Evolutionary conservation across 371 early-diverging fungal species (phyloP).

Genomic region (Apophysomyces sp.): DNA sequence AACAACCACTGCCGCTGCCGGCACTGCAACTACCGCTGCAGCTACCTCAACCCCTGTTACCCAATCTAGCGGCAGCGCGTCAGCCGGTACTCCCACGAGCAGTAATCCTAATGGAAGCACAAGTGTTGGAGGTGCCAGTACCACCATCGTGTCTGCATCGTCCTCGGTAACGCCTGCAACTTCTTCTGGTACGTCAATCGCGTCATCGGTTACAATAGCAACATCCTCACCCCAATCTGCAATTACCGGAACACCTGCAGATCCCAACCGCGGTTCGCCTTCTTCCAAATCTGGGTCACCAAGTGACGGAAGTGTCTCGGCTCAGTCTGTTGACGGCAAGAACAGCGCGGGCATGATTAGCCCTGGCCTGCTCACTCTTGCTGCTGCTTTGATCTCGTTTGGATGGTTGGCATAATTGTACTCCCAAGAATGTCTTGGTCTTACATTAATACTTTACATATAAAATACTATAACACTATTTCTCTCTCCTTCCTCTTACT

Average conservation of each 20-base stretch:
- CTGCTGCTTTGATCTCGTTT: not conserved
- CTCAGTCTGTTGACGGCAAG: constrained; percentile 11
- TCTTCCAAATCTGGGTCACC: constrained; percentile 1
- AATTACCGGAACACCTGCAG: not conserved
- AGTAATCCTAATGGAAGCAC: not conserved
- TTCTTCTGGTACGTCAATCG: constrained; percentile 4
- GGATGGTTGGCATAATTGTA: not conserved
- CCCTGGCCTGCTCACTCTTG: not conserved
- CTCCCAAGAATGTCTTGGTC: not conserved
- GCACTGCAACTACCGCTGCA: not conserved
- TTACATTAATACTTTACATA: too few species aligned
- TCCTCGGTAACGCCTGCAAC: not conserved
- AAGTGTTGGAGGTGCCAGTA: not conserved
- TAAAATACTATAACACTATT: too few species aligned
- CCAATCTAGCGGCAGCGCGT: constrained; percentile 2
- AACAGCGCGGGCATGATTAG: not conserved
- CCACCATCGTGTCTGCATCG: not conserved
- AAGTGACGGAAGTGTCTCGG: constrained; percentile 3
- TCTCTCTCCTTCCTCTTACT: too few species aligned
- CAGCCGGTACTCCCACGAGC: constrained; percentile 1
- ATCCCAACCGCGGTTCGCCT: not conserved
- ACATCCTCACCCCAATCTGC: constrained; percentile 2
- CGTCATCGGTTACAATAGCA: not conserved
- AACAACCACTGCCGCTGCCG: not conserved
- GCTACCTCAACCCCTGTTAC: constrained; percentile 1